A percentile compares a stretch with the other conserved stretches of the same genome.
Evolutionary conservation across 2,329 filamentous ascomycete species (phyloP).

Genomic region (Cercospora sojina): DNA sequence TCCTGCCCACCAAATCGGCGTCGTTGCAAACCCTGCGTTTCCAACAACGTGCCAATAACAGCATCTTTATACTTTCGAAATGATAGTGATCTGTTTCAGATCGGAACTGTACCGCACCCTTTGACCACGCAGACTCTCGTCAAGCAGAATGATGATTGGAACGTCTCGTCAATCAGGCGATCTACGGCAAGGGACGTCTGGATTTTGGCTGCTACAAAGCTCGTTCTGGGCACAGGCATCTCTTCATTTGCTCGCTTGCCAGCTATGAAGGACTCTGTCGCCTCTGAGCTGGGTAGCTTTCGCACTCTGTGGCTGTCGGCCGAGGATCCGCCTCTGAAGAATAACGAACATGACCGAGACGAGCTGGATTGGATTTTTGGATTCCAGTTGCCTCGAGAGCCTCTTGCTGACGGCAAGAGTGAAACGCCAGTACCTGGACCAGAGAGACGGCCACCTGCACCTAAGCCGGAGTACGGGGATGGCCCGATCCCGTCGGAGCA

Average conservation of each 20-base stretch:
- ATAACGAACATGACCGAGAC: constrained; percentile 50
- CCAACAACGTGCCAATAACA: constrained; percentile 64
- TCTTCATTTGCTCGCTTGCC: constrained; percentile 66
- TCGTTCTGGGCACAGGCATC: constrained; percentile 63
- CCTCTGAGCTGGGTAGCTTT: constrained; percentile 61
- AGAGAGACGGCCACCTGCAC: constrained; percentile 51
- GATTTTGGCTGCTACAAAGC: constrained; percentile 69
- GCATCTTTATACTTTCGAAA: constrained; percentile 70
- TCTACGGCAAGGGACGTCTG: constrained; percentile 73
- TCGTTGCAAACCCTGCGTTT: constrained; percentile 71
- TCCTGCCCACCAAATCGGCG: constrained; percentile 81
- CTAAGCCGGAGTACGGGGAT: constrained; percentile 50
- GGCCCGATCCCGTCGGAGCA: constrained; percentile 55
- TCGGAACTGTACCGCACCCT: constrained; percentile 87
- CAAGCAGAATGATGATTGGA: constrained; percentile 46
- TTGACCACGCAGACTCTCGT: constrained; percentile 75
- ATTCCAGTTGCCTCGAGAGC: constrained; percentile 68
- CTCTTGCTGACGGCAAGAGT: constrained; percentile 55
- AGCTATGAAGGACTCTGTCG: constrained; percentile 78
- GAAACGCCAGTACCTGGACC: constrained; percentile 60
- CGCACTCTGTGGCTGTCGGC: constrained; percentile 79
- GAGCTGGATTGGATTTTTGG: constrained; percentile 85
- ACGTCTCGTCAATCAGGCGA: constrained; percentile 49
- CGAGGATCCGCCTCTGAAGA: constrained; percentile 52
- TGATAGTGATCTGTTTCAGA: constrained; percentile 69